These are phyloP conservation scores for Hemileia vastatrix DNA, from an alignment of 1,284 basidiomycete species.

Conservation along the genomic window DNA sequence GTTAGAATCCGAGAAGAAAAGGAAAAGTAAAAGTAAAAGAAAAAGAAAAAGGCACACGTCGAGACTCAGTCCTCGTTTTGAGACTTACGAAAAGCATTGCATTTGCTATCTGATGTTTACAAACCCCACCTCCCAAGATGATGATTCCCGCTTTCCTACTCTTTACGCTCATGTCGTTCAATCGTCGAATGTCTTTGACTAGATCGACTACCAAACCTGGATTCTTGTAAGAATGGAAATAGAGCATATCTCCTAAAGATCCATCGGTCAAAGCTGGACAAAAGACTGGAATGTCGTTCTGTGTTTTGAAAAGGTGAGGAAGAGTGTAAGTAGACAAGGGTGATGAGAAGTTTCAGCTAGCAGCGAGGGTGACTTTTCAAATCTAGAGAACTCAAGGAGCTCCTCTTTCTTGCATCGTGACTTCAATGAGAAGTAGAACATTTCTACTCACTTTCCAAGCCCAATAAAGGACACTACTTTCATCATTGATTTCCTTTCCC, in stretches of 20 bases:
- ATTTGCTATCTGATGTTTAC: constrained; percentile 99
- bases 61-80: not conserved
- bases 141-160: constrained; percentile 97
- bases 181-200: constrained; percentile 78
- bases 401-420: no score
- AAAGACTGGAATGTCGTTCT: constrained; percentile 98
- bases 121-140: constrained; percentile 92
- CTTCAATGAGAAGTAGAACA: not conserved
- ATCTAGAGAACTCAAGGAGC: no score
- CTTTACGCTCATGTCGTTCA: constrained; percentile 82
- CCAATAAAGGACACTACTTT: constrained; percentile 93
- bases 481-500: constrained; percentile 92
- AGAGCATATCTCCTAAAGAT: constrained; percentile 97
- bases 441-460: constrained; percentile 74
- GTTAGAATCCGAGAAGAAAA: not conserved
- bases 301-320: constrained; percentile 41
- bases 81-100: constrained; percentile 86
- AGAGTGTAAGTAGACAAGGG: constrained; percentile 19
- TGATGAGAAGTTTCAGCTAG: constrained; percentile 1
- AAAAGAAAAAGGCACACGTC: no score
- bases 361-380: not conserved
- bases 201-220: constrained; percentile 87
- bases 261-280: constrained; percentile 97
- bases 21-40: no score
- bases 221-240: constrained; percentile 78